These are phyloP conservation scores for Periconia macrospinosa DNA, from an alignment of 2,329 filamentous ascomycete species.

Conservation along the genomic window DNA sequence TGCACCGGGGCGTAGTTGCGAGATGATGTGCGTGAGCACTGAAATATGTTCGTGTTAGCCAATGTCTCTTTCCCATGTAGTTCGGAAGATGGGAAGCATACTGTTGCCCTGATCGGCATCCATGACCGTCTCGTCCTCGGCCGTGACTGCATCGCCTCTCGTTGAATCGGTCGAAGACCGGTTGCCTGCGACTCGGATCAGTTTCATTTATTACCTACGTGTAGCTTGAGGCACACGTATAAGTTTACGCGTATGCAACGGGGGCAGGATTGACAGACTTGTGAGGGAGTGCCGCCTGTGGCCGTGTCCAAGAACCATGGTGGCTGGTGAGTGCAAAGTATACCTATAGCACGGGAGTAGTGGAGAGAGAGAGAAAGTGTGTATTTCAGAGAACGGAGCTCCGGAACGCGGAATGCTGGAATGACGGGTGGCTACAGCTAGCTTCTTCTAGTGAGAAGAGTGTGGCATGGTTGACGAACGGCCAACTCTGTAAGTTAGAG, in stretches of 20 bases:
- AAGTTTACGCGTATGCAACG: too few species aligned
- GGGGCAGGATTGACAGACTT: slow-evolving; percentile 23
- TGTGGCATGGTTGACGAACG: slow-evolving; percentile 8
- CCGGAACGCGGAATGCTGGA: not conserved
- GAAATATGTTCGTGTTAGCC: slow-evolving; percentile 19
- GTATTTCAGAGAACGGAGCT: not conserved
- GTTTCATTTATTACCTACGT: slow-evolving; percentile 7
- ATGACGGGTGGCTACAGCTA: not conserved
- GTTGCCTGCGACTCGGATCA: slow-evolving; percentile 35
- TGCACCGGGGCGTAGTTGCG: slow-evolving; percentile 90
- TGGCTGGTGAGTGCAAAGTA: slow-evolving; percentile 12
- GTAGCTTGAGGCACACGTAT: not conserved
- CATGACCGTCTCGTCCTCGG: slow-evolving; percentile 74
- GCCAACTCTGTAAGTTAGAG: slow-evolving; percentile 2
- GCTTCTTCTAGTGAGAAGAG: not conserved
- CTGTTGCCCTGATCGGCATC: slow-evolving; percentile 94
- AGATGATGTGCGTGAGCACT: slow-evolving; percentile 98
- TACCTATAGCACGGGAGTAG: not conserved
- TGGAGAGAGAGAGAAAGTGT: not conserved
- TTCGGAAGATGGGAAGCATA: slow-evolving; percentile 48
- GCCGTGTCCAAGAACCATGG: slow-evolving; percentile 53
- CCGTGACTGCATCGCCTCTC: slow-evolving; percentile 44
- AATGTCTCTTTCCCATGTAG: not conserved
- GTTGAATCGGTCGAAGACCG: slow-evolving; percentile 48
- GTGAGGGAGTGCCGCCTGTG: slow-evolving; percentile 51